Percentiles rank a stretch among this genome's conserved stretches.
Evolutionary conservation across 148 eudicot genomes (phyloP).

Genomic region (Simmondsia chinensis): DNA sequence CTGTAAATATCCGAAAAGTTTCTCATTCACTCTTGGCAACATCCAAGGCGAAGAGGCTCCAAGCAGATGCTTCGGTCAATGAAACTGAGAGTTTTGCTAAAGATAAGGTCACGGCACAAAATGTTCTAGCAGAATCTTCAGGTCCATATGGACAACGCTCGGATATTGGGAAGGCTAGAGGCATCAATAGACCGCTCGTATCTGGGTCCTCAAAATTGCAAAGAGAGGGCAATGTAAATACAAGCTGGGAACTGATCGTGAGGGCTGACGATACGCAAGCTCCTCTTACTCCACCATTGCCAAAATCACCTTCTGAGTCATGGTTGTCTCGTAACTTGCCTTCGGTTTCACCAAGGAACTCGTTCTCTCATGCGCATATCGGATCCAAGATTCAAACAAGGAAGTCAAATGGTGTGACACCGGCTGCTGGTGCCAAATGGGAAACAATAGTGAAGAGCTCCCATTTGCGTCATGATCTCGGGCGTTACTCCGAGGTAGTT

Average conservation of each 20-base stretch:
- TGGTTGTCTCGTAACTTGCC: constrained; percentile 85
- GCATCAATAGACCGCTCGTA: constrained; percentile 21
- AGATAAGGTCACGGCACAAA: constrained; percentile 4
- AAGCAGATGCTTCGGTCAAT: neutral
- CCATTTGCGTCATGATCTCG: constrained; percentile 59
- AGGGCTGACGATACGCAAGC: constrained; percentile 23
- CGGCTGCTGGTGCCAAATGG: constrained; percentile 52
- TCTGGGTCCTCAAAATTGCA: constrained; percentile 1
- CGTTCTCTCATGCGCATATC: constrained; percentile 30
- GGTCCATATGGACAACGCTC: constrained; percentile 7
- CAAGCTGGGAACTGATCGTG: constrained; percentile 16
- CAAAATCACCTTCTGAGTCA: constrained; percentile 94
- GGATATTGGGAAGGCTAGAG: constrained; percentile 25
- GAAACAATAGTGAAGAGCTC: constrained; percentile 90
- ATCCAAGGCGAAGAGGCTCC: constrained; percentile 22
- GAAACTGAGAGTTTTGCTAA: neutral
- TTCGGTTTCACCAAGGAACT: constrained; percentile 46
- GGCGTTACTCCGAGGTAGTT: constrained; percentile 82
- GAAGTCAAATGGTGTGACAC: constrained; percentile 31
- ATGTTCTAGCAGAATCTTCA: constrained; percentile 6
- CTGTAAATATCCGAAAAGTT: constrained; percentile 24
- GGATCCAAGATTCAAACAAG: constrained; percentile 21
- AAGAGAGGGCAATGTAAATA: constrained; percentile 9
- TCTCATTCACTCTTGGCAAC: constrained; percentile 18
- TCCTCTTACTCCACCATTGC: constrained; percentile 69